Evolutionary conservation across 805 yeast genomes (phyloP), one percentile per base, ranked within the genome.

Genomic region (Metschnikowia santaceciliae): DNA sequence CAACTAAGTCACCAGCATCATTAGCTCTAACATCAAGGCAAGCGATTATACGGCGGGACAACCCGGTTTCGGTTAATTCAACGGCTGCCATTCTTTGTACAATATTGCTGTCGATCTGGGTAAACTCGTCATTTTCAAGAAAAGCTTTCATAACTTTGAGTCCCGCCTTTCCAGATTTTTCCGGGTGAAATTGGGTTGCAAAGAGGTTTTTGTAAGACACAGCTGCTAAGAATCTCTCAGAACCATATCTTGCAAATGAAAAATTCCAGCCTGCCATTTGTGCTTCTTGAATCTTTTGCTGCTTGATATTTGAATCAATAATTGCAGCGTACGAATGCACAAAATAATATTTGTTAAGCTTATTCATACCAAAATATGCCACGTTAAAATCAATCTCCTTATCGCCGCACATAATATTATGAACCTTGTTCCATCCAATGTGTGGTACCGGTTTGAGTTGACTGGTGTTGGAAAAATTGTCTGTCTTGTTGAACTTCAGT

Each of bases 121-220:
- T 60, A 30, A 66, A 39, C 52, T 70, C 73, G 8, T 68, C 61
- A 26, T 77, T 78, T 36, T 76, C 77, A 59, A 94, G 72, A 64
- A 94, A 94, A 26, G 88, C 80, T 51, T 78, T 78, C 51, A 94
- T 78, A 8, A 92, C 82, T 54, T 80, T 78, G 42, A 94, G 73
- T 45, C 99, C 99, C 4, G 96, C 96, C 20, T 74, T 64, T 11
- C 99, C 99, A 3, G 97, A 89, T 68, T 94, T 94, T 65, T 94
- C 99, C n/a, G 99, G 99, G 69, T 94, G 99, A 69, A 94, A 94
- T 68, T 94, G 99, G 0, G 98, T 94, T 40, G 97, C 96, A 69
- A 94, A 88, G 10, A 92, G 74, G 55, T 90, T 91, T 52, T 78
- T 89, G 61, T 78, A 85, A 32, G 83, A 45, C 36, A 91, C 66